Percentiles rank a stretch among this genome's conserved stretches.
Evolutionary conservation across 2,329 filamentous ascomycete genomes (phyloP).

Genomic region (Penicillium sclerotiorum): DNA sequence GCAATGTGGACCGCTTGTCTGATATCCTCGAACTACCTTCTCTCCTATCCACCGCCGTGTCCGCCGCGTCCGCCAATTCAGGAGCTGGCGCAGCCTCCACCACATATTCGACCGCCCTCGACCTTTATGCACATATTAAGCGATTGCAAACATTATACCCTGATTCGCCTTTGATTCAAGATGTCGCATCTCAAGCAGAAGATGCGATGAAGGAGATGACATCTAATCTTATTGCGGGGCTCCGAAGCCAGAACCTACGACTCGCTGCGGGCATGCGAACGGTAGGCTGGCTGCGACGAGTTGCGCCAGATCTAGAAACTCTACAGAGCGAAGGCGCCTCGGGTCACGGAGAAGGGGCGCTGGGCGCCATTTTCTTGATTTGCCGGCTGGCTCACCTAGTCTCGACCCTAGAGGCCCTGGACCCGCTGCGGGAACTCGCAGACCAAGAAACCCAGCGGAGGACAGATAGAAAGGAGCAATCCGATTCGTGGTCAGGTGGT

Average conservation of each 20-base stretch:
- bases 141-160: constrained; percentile 82
- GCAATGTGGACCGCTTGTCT: constrained; percentile 85
- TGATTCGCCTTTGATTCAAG: constrained; percentile 71
- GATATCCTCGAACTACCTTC: constrained; percentile 90
- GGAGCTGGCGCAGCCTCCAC: constrained; percentile 51
- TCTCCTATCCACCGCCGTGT: constrained; percentile 73
- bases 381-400: constrained; percentile 81
- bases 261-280: constrained; percentile 88
- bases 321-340: constrained; percentile 30
- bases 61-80: constrained; percentile 44
- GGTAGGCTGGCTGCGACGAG: constrained; percentile 84
- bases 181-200: constrained; percentile 76
- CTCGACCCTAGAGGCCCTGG: constrained; percentile 77
- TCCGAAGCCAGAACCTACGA: constrained; percentile 79
- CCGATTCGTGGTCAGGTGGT: constrained; percentile 56
- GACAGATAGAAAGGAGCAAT: constrained; percentile 27
- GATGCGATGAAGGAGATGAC: constrained; percentile 87
- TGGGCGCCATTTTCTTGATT: constrained; percentile 83
- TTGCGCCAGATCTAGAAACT: constrained; percentile 75
- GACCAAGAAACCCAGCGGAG: constrained; percentile 73
- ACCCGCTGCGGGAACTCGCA: constrained; percentile 83
- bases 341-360: constrained; percentile 61
- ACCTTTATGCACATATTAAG: constrained; percentile 91
- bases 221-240: constrained; percentile 74
- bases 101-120: constrained; percentile 86